Evolutionary conservation across 345 rosid species (phyloP), one percentile per base, ranked within the genome.

Genomic region (Lumnitzera racemosa): DNA sequence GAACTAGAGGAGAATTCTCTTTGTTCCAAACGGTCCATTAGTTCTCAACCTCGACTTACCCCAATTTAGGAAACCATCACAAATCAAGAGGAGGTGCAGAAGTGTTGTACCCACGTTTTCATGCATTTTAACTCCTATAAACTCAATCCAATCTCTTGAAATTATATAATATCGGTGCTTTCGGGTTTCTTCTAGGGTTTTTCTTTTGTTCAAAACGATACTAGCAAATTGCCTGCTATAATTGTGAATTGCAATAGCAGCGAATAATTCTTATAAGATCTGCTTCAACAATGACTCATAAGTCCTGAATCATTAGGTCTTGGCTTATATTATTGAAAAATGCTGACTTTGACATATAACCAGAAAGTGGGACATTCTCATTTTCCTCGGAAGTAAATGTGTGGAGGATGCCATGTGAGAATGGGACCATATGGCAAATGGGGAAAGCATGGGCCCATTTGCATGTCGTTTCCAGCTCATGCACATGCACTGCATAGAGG

Each of bases 31-130:
- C 49, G 62, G 70, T 55, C 24, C 41, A n/a, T 61, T 53, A 27
- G 56, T 66, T 56, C 47, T 64, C 97, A 83, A 90, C 92, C 95
- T 87, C 92, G 80, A 81, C 86, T 87, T 73, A 83, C 76, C 76
- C 78, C 75, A 62, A 55, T 0, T 52, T 56, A 58, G 72, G 75
- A 72, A 61, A 46, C 53, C 68, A 66, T 58, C 70, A 65, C 57
- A 49, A 61, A 55, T 49, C 55, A 55, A 76, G 57, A 74, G 83
- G 76, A 73, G 81, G 91, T 61, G 64, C 81, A 66, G 88, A 88
- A 88, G 94, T 76, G 94, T 90, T 90, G 36, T 59, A 53, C 50
- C 65, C 74, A 36, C 48, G 67, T 60, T 57, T 55, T 67, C 59
- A 31, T 36, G 41, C 15, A 53, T 52, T 72, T 16, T 16, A 1